Conservation (phyloP, 306 rosid species). For the Mimosa bimucronata region DNA sequence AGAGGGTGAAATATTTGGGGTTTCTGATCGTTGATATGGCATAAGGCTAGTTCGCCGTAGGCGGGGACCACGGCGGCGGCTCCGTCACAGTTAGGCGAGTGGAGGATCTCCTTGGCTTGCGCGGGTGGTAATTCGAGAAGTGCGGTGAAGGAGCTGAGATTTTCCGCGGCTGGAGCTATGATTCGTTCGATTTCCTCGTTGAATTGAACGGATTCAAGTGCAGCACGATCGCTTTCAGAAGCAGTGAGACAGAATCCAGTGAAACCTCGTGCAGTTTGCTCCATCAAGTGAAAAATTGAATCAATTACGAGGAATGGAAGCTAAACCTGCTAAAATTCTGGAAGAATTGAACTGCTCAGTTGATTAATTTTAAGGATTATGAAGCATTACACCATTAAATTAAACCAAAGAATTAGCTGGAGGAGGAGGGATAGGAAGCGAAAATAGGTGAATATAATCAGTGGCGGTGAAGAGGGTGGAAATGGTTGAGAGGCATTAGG, state of each 20-base stretch:
- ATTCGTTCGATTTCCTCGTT: constrained; percentile 80
- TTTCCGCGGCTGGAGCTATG: constrained; percentile 68
- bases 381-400: background rate
- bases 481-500: background rate
- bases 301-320: constrained; percentile 25
- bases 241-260: constrained; percentile 45
- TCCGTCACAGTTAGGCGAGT: constrained; percentile 52
- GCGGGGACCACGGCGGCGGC: background rate
- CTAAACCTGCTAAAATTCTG: constrained; percentile 31
- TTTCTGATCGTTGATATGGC: constrained; percentile 40
- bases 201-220: constrained; percentile 75
- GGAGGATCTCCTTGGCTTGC: constrained; percentile 86
- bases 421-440: background rate
- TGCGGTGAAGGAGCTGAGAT: constrained; percentile 82
- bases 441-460: background rate
- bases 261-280: constrained; percentile 43
- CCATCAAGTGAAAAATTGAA: constrained; percentile 50
- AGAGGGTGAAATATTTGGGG: constrained; percentile 47
- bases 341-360: background rate
- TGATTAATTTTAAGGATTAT: background rate
- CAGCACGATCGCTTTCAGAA: constrained; percentile 45
- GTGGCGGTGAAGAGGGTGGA: background rate
- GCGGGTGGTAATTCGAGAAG: constrained; percentile 87
- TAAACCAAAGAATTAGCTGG: constrained; percentile 3
- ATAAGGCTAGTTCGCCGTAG: constrained; percentile 34